These are phyloP conservation scores for Emergomyces pasteurianus DNA, from an alignment of 2,329 filamentous ascomycete genomes.

Conservation along the genomic window DNA sequence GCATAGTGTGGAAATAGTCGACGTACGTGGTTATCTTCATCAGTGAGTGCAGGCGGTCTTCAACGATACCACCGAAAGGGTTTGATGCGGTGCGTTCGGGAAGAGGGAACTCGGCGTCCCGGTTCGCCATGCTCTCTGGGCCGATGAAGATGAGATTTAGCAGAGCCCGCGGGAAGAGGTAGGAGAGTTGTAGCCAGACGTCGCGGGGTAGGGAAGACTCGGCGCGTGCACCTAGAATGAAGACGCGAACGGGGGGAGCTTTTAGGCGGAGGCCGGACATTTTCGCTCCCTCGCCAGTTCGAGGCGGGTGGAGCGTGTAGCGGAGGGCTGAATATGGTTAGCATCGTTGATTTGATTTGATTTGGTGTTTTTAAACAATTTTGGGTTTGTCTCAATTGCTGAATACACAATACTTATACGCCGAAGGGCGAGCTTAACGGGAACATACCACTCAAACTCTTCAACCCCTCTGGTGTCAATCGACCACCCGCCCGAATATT, in stretches of 20 bases:
- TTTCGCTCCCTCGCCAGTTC: constrained; percentile 57
- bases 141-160: constrained; percentile 92
- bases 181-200: constrained; percentile 86
- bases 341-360: neutral
- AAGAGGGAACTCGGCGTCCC: constrained; percentile 83
- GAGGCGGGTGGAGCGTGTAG: constrained; percentile 85
- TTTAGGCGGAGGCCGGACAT: constrained; percentile 72
- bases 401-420: neutral
- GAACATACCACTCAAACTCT: constrained; percentile 76
- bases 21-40: constrained; percentile 98
- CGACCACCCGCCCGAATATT: constrained; percentile 61
- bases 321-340: constrained; percentile 54
- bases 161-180: constrained; percentile 84
- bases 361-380: too few relatives aligned
- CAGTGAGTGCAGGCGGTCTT: constrained; percentile 74
- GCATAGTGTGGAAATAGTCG: constrained; percentile 95
- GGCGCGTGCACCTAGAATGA: constrained; percentile 88
- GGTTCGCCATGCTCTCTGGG: constrained; percentile 89
- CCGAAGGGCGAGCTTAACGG: neutral
- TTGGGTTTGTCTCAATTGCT: neutral
- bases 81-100: constrained; percentile 75
- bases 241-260: constrained; percentile 79
- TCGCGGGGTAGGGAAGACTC: constrained; percentile 91
- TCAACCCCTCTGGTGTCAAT: constrained; percentile 76
- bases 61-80: constrained; percentile 86